Percentiles rank a stretch among this genome's conserved stretches.
Evolutionary conservation across 2,329 filamentous ascomycete species (phyloP).

Genomic region (Colletotrichum siamense): DNA sequence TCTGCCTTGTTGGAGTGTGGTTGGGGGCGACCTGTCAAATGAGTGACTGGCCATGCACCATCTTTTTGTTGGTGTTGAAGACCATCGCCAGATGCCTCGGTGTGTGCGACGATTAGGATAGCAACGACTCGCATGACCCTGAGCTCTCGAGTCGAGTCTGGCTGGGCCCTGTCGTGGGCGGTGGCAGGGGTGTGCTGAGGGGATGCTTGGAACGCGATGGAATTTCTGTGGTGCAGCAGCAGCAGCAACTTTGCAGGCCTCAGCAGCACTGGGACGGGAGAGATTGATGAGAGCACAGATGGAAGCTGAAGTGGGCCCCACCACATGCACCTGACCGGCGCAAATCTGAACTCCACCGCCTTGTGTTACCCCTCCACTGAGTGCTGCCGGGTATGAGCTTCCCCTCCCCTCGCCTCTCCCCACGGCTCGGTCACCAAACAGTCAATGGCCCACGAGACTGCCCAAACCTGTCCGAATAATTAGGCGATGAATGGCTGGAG

Average conservation of each 20-base stretch:
- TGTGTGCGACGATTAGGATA: background rate
- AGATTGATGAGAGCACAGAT: background rate
- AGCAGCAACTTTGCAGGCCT: background rate
- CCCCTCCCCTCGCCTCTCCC: background rate
- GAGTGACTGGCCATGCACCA: background rate
- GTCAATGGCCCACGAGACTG: background rate
- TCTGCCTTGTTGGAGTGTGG: background rate
- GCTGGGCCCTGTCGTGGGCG: background rate
- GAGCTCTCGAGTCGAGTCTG: background rate
- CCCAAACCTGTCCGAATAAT: background rate
- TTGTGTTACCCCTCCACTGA: background rate
- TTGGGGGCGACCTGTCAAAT: background rate
- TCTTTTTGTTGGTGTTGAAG: background rate
- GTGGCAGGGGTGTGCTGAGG: background rate
- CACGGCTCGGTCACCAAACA: conserved; percentile 18
- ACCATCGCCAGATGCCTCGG: background rate
- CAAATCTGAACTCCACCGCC: background rate
- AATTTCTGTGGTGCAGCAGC: background rate
- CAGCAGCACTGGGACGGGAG: no score
- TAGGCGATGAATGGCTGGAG: background rate
- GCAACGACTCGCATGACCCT: background rate
- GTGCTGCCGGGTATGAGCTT: background rate
- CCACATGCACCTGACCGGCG: background rate
- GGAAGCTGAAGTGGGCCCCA: background rate
- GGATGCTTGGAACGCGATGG: background rate